These are phyloP conservation scores for Annulohypoxylon maeteangense DNA, from an alignment of 495 filamentous ascomycete genomes.

Conservation along the genomic window DNA sequence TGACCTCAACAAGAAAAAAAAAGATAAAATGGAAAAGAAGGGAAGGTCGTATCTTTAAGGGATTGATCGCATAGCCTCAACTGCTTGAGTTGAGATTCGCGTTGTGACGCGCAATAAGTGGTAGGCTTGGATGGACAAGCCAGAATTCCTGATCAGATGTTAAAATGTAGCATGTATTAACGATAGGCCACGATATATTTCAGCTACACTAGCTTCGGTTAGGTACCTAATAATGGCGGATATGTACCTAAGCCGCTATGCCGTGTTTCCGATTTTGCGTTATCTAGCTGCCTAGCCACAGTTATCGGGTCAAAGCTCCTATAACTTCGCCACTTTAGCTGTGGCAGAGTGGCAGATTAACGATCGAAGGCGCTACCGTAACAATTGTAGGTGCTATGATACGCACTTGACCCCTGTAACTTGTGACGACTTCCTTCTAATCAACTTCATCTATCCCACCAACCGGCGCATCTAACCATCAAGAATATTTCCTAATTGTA, in stretches of 20 bases:
- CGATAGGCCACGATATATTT: constrained; percentile 28
- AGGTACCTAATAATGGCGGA: background rate
- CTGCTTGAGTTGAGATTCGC: constrained; percentile 4
- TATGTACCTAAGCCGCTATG: background rate
- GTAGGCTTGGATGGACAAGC: constrained; percentile 23
- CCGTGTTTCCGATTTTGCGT: background rate
- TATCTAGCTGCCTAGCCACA: constrained; percentile 22
- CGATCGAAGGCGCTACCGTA: background rate
- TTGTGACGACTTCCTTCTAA: constrained; percentile 4
- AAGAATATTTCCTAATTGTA: constrained; percentile 13
- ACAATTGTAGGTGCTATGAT: background rate
- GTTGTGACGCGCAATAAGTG: constrained; percentile 31
- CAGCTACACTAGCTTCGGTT: background rate
- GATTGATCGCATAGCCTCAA: constrained; percentile 31
- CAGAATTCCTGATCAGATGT: constrained; percentile 28
- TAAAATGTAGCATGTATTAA: background rate
- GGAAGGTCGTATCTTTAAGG: background rate
- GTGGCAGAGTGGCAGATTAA: constrained; percentile 12
- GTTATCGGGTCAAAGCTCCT: background rate
- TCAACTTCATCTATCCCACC: constrained; percentile 6
- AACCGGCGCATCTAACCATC: constrained; percentile 14
- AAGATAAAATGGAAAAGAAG: constrained; percentile 5
- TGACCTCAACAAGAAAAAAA: background rate
- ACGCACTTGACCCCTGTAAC: constrained; percentile 7
- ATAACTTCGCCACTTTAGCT: background rate